Evolutionary conservation across 2,329 filamentous ascomycete species (phyloP), one percentile per base, ranked within the genome.

Genomic region (Xylaria digitata): DNA sequence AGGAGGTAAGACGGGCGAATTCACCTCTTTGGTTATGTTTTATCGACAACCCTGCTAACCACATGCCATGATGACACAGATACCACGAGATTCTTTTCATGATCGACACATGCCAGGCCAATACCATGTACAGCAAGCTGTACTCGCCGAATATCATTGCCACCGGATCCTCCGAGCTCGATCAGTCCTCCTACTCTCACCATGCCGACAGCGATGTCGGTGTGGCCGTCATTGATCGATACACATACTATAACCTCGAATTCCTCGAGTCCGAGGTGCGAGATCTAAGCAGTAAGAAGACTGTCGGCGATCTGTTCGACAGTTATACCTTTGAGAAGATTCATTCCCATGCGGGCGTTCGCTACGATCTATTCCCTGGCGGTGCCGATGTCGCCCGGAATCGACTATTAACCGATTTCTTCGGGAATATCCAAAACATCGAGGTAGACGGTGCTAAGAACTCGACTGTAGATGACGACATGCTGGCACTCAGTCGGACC

Each of bases 101-200:
- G 96, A 99, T 99, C 81, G 96, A 99, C 80, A 99, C 96, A 0
- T 99, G 96, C 82, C 96, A 99, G 82, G 96, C 96, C 62, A 99
- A 99, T 80, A 99, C 96, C 37, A 97, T 99, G 94, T 99, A 97
- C 82, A 95, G 90, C 78, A 95, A 97, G 75, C 93, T 99, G 76
- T 99, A 99, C 84, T 97, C 94, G 5, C 95, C 95, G 54, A 98
- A 98, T 76, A 97, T 99, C 75, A 94, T 99, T 75, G 96, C 96
- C 0, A 99, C 96, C 0, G 96, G 96, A n/a, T 97, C 93, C 37
- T 96, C 92, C 2, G 94, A 96, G 78, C 90, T 98, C 68, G 95
- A 98, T 77, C 93, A 99, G 80, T 97, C 93, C 5, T 97, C 92
- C 0, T 99, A 99, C 81, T 97, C 93, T 1, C 96, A 99, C 81